Evolutionary conservation across 129 eudicot species (phyloP), one percentile per base, ranked within the genome.

Genomic region (Mikania micrantha): DNA sequence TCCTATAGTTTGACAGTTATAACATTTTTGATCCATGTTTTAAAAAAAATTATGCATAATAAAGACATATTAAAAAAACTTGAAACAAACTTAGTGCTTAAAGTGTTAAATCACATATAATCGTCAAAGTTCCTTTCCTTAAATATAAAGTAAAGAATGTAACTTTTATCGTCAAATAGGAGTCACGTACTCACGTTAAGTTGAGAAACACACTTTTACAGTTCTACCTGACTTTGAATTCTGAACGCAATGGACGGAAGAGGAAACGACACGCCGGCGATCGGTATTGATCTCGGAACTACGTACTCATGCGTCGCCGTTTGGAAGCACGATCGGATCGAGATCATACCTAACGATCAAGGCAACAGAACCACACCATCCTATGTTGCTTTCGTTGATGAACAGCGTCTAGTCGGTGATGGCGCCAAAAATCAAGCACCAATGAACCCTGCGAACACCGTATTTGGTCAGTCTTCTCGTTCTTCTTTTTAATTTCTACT

Each of bases 401-500:
- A 3, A 8, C 62, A 72, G 25, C 70, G 77, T 22, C 40, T 72
- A 35, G 48, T 72, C 5, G 77, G 77, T 1, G 77, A 72, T 61
- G 77, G 62, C 12, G 70, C 77, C 52, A 72, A 72, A 22, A 72
- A 61, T n/a, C 69, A 72, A 45, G 57, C 16, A n/a, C 25, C 62
- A 7, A 22, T 72, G 62, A 72, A 72, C 62, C 40, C 77, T 60
- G 60, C 69, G 13, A 60, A 60, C 60, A 72, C 77, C 9, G n/a
- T 72, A 22, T 72, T 72, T 22, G 77, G 77, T 48, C 16, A 47
- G 29, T 41, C 4, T 25, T 47, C 16, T 10, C 0, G 20, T 0
- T 20, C 13, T 35, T 54, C 39, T 13, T 24, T 2, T 5, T 0
- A 1, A 13, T 19, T 12, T 12, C 17, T 48, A 7, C 7, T 57